Percentiles rank a stretch among this genome's conserved stretches.
Evolutionary conservation across 2,329 filamentous ascomycete genomes (phyloP).

Genomic region (Ophiostoma fasciatum): DNA sequence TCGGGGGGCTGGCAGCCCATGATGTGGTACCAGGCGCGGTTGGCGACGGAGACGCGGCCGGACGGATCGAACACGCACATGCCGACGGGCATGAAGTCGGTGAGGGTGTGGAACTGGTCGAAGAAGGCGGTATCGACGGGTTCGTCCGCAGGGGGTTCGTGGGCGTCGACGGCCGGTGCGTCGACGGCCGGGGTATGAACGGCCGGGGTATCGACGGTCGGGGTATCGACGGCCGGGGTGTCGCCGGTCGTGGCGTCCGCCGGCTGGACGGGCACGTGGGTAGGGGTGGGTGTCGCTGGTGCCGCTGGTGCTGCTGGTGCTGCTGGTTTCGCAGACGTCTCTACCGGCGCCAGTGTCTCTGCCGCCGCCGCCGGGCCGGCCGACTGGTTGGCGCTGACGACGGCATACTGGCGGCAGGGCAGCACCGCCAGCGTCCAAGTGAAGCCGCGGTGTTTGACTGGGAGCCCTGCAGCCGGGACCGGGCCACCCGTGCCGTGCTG

Average conservation of each 20-base stretch:
- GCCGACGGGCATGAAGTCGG: conserved; percentile 59
- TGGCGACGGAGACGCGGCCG: conserved; percentile 55
- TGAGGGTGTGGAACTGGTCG: conserved; percentile 53
- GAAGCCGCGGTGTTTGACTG: conserved; percentile 4
- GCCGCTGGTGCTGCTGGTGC: background rate
- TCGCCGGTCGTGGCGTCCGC: background rate
- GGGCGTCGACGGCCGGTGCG: no score
- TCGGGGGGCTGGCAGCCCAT: conserved; percentile 24
- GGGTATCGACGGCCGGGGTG: background rate
- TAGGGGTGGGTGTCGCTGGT: background rate
- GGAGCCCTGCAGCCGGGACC: no score
- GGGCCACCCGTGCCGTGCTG: no score
- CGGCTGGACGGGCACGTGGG: background rate
- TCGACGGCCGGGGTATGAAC: background rate
- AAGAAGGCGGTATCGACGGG: conserved; percentile 19
- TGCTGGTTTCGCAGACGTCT: background rate
- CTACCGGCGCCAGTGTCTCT: background rate
- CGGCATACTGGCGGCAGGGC: conserved; percentile 3
- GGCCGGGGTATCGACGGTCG: background rate
- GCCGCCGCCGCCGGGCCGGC: background rate
- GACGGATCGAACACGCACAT: conserved; percentile 54
- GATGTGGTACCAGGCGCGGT: conserved; percentile 48
- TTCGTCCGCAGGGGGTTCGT: background rate
- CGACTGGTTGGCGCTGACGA: conserved; percentile 9
- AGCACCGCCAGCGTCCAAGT: conserved; percentile 11